Conservation (phyloP, 169 alveolate genomes). For the Plasmodium fragile region DNA sequence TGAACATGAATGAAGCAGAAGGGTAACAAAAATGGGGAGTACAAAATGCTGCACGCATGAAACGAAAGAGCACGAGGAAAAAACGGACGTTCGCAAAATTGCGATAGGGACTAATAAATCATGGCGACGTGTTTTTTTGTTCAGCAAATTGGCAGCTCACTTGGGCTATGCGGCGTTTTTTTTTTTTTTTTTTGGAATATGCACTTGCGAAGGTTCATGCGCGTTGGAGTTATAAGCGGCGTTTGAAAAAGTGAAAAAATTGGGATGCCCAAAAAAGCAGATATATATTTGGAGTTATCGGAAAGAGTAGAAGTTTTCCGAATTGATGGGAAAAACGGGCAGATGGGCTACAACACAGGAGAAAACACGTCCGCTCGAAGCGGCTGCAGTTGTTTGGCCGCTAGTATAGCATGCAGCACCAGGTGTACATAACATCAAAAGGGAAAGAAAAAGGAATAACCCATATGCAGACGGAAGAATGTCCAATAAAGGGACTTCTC, state of each 20-base stretch:
- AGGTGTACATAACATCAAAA: not conserved
- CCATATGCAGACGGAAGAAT: not conserved
- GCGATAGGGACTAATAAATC: not conserved
- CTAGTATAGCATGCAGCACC: not conserved
- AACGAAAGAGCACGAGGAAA: not conserved
- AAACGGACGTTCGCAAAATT: not conserved
- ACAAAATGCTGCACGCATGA: not conserved
- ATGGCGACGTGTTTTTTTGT: not conserved
- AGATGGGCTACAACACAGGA: not conserved
- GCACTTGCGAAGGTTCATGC: not conserved
- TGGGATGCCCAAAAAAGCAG: not conserved
- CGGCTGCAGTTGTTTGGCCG: not conserved
- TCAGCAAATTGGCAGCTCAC: not conserved
- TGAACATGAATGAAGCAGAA: not conserved
- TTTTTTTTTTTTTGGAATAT: not conserved
- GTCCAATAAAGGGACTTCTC: not conserved
- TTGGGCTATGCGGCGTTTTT: not conserved
- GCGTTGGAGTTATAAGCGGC: not conserved
- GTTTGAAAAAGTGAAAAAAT: not conserved
- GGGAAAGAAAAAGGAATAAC: not conserved
- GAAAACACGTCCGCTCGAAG: not conserved
- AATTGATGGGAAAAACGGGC: not conserved
- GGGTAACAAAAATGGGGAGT: not conserved
- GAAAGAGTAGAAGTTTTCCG: not conserved
- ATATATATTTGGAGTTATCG: not conserved